Conservation (phyloP, 345 rosid species). For the Kernera saxatilis region DNA sequence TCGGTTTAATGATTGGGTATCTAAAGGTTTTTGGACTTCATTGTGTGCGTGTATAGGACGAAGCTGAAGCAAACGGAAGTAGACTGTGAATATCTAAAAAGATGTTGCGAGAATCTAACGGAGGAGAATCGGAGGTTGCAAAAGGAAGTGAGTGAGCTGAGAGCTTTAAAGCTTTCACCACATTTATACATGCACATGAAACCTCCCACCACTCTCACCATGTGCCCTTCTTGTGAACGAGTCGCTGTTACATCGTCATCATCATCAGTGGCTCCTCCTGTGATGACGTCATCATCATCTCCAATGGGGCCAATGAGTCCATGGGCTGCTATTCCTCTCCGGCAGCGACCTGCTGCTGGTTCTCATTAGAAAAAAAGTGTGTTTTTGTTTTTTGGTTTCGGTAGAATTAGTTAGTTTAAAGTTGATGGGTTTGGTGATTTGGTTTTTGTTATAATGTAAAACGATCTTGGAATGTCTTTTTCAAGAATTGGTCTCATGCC, state of each 20-base stretch:
- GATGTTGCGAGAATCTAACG: slow-evolving; percentile 74
- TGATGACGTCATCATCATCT: slow-evolving; percentile 32
- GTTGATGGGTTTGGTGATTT: neutral
- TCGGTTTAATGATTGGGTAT: neutral
- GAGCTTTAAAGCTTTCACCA: slow-evolving; percentile 79
- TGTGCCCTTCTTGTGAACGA: slow-evolving; percentile 89
- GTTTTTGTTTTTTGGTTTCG: neutral
- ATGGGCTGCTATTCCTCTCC: slow-evolving; percentile 47
- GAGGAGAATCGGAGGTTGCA: slow-evolving; percentile 74
- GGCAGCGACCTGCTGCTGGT: slow-evolving; percentile 33
- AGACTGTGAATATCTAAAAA: slow-evolving; percentile 71
- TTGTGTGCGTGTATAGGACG: slow-evolving; percentile 44
- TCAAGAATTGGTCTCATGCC: neutral
- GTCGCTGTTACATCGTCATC: slow-evolving; percentile 48
- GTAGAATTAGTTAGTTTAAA: neutral
- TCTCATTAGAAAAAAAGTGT: slow-evolving; percentile 10
- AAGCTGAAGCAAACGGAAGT: slow-evolving; percentile 91
- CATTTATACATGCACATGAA: slow-evolving; percentile 80
- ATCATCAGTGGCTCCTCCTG: slow-evolving; percentile 25
- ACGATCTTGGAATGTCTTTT: slow-evolving; percentile 4
- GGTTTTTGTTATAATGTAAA: neutral
- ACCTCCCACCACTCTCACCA: slow-evolving; percentile 84
- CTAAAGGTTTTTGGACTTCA: neutral
- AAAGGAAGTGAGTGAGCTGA: slow-evolving; percentile 80
- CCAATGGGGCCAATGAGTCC: slow-evolving; percentile 34